These are phyloP conservation scores for Acacia confusa DNA, from an alignment of 306 rosid genomes.

Conservation along the genomic window DNA sequence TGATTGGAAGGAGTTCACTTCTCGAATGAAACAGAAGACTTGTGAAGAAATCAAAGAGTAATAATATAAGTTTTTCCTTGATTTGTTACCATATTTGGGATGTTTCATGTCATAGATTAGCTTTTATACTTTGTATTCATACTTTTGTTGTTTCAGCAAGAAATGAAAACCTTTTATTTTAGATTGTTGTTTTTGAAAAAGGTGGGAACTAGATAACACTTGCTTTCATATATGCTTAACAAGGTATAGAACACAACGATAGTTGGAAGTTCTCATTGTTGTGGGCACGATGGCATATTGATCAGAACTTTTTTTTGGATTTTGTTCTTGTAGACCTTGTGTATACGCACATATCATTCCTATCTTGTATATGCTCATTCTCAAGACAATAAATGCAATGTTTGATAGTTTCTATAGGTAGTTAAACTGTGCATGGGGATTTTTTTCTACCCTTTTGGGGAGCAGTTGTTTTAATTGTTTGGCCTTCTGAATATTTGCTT, in stretches of 20 bases:
- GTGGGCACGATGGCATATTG: not conserved
- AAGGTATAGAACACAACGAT: not conserved
- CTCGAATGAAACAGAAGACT: conserved; percentile 93
- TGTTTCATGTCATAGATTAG: conserved; percentile 8
- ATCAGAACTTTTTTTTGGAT: conserved; percentile 4
- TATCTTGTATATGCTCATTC: not conserved
- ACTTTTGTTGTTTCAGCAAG: too few relatives aligned
- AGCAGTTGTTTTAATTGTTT: not conserved
- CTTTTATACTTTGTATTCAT: not conserved
- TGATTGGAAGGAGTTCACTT: conserved; percentile 90
- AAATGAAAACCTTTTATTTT: too few relatives aligned
- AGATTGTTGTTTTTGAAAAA: not conserved
- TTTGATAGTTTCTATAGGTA: not conserved
- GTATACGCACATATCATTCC: not conserved
- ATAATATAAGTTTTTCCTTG: conserved; percentile 31
- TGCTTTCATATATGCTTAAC: conserved; percentile 6
- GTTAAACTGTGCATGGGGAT: conserved; percentile 13
- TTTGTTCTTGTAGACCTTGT: not conserved
- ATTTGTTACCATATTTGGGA: conserved; percentile 26
- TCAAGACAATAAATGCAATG: not conserved
- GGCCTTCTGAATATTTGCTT: not conserved
- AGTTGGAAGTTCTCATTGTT: not conserved
- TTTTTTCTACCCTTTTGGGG: not conserved
- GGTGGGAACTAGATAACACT: conserved; percentile 4
- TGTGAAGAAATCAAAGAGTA: conserved; percentile 87